Base-by-base conservation (phyloP, 257 asterid species). In the Scutellaria barbata region DNA sequence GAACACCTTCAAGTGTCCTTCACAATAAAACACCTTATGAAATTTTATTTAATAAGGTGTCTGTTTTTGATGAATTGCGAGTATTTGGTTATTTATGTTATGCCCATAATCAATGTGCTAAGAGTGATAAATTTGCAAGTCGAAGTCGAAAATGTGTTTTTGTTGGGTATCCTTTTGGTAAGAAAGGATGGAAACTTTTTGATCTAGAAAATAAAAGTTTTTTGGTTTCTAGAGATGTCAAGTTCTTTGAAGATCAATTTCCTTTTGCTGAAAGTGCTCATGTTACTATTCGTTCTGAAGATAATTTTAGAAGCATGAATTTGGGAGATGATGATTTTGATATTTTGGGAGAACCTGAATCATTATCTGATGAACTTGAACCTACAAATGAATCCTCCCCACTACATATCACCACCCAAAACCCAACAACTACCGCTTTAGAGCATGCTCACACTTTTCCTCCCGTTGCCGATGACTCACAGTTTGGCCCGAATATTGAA, bases 171-270 rank as follows among this genome's bases (percentile, higher is more conserved):
- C n/a, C n/a, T n/a, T n/a, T n/a, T n/a, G n/a, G n/a, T n/a, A n/a
- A n/a, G n/a, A n/a, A n/a, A n/a, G n/a, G n/a, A n/a, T n/a, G n/a
- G n/a, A n/a, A n/a, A n/a, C n/a, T n/a, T n/a, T n/a, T n/a, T n/a
- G n/a, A n/a, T n/a, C n/a, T n/a, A n/a, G n/a, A n/a, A n/a, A n/a
- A n/a, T n/a, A n/a, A 43, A 1, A 25, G 5, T 8, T 64, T 64
- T 8, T 63, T 66, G 13, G 60, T 74, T 0, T 64, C 67, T 5
- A 9, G 39, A 11, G 63, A 63, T 48, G 74, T 56, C 7, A 11
- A 30, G 10, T 16, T 54, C 5, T 50, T 33, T 37, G 52, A 54
- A 10, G 6, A 54, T 55, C 13, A 1, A 22, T 55, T 55, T 5
- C 62, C 40, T 3, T 55, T 20, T 22, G 62, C 33, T 55, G 61